Evolutionary conservation across 1,284 basidiomycete genomes (phyloP), one percentile per base, ranked within the genome.

Genomic region (Melampsora larici-populina): DNA sequence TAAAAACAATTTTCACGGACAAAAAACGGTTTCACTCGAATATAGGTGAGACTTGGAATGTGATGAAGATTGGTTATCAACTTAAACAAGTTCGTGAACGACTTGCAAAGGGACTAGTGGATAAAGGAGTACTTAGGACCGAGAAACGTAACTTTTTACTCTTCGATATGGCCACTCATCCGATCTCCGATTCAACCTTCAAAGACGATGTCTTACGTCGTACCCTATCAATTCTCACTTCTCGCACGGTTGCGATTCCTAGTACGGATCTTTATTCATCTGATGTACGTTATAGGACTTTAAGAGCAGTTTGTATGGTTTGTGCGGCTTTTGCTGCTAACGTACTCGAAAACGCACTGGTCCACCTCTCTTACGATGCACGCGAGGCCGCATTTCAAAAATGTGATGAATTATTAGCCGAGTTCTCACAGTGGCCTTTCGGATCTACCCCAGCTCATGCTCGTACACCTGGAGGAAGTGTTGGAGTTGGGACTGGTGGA

Each of bases 81-180:
- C 89, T 97, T 70, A 97, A 97, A 85, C 94, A 97, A 85, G 94
- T 97, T 64, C 90, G 94, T 74, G 94, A 97, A 85, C 91, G 94
- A 29, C 89, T 97, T 65, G 93, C 93, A n/a, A 97, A 97, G 84
- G 94, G 94, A 0, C 89, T 97, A 58, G 94, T 96, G 73, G 94
- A 97, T 87, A 97, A 97, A 85, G 94, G 94, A 81, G 89, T 97
- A 58, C 88, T 97, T n/a, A 90, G 94, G 66, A 97, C 94, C 15
- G 94, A 97, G 84, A 97, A 97, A 84, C 91, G 93, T 83, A 97
- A 97, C 85, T 97, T 97, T 85, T 88, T 97, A 64, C 87, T 97
- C n/a, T 97, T 97, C 84, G 94, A 97, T 86, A 97, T 97, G 94
- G 94, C 94, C 26, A 97, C 94, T 0, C 94, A 97, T 84, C 94